Base-by-base conservation (phyloP, 192 early-diverging fungal genomes). In the Paraglomus brasilianum region DNA sequence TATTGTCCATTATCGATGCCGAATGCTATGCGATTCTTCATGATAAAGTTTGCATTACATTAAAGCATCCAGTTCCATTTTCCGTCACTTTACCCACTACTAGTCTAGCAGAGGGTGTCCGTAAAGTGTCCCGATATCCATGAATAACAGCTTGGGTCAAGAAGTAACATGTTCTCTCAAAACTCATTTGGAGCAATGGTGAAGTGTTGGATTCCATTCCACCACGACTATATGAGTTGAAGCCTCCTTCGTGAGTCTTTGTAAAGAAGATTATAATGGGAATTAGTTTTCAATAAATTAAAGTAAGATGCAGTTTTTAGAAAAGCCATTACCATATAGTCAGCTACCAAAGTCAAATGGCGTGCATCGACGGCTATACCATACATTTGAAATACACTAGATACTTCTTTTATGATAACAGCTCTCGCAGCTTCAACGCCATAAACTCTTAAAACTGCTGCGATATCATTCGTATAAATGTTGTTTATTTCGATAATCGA, bases 171-270 rank as follows among this genome's bases (percentile, higher is more conserved):
- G 98, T 98, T 46, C 93, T 92, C 72, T 99, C 98, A 76, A 93
- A 99, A 74, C 89, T 92, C 98, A 99, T 99, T 82, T 98, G 94
- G 22, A 93, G 83, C 75, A 99, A 96, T 9, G 98, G 98, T 48
- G 90, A 87, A 11, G 93, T 87, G 65, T 93, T 98, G 11, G 93
- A 93, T 51, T 83, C 85, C 77, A 99, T 92, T 69, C 95, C 93
- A 71, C 91, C 91, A 24, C 96, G 90, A 85, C 95, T 97, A 83
- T 98, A 98, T 6, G 97, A 92, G 71, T 98, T 98, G 86, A 92
- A 99, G 2, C 89, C 94, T 65, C 98, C 96, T 82, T 98, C 98
- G 74, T 97, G 98, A 0, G 98, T 99, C 85, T 88, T 71, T 62
- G 22, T 53, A 15, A 11, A 60, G 42, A 65, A 46, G 13, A 43